Conservation (phyloP, 805 yeast genomes). For the Kazachstania viticola region DNA sequence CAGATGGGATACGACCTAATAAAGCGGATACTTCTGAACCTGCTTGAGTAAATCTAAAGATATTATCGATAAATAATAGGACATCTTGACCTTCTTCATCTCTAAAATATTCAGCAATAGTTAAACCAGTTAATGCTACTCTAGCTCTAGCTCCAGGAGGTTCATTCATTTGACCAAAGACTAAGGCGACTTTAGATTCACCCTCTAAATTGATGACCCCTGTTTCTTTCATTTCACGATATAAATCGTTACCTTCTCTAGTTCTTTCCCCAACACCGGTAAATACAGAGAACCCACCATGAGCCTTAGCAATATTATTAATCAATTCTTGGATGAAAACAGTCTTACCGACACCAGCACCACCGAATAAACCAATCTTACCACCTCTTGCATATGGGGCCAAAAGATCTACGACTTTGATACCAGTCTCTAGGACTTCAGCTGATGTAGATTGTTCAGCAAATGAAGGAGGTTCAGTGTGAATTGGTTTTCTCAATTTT, state of each 20-base stretch:
- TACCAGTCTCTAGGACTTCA: conserved; percentile 98
- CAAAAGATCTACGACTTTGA: conserved; percentile 96
- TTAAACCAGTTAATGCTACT: conserved; percentile 98
- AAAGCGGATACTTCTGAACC: conserved; percentile 99
- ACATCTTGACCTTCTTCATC: conserved; percentile 99
- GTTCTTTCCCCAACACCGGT: conserved; percentile 99
- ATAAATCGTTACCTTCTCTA: conserved; percentile 99
- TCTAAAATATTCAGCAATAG: conserved; percentile 99
- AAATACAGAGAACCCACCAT: conserved; percentile 99
- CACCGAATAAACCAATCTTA: conserved; percentile 99
- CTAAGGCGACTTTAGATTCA: conserved; percentile 98
- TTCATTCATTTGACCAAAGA: conserved; percentile 99
- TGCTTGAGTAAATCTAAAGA: conserved; percentile 99
- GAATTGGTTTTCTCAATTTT: conserved; percentile 92
- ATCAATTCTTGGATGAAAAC: conserved; percentile 98
- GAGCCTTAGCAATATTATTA: conserved; percentile 99
- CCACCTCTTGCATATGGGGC: conserved; percentile 99
- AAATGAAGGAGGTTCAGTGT: conserved; percentile 94
- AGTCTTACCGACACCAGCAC: conserved; percentile 99
- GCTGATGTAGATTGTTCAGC: conserved; percentile 96
- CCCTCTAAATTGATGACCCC: conserved; percentile 99
- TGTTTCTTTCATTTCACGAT: conserved; percentile 99
- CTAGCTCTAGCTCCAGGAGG: conserved; percentile 99
- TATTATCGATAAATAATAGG: conserved; percentile 97
- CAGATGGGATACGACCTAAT: conserved; percentile 99